Base-by-base conservation (phyloP, 768 basidiomycete species). In the Boletus fagicola region DNA sequence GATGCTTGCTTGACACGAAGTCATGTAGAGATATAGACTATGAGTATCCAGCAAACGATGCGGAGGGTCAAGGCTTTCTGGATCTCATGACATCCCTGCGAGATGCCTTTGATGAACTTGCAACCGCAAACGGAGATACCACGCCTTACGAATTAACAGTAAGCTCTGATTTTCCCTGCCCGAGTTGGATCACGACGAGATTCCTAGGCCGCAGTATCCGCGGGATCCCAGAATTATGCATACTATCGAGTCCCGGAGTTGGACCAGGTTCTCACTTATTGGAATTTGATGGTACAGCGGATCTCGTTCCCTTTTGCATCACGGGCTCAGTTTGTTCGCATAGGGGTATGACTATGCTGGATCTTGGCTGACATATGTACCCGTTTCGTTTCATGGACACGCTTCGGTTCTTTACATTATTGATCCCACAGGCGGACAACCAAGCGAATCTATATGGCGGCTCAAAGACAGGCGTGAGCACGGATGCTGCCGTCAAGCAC, bases 321-420 rank as follows among this genome's bases (percentile, higher is more conserved):
- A 30, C 10, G 39, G 18, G 22, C 51, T 49, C 7, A 63, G 28
- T 26, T 53, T 50, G 5, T 6, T 44, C 18, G 42, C 18, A 59
- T 15, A 87, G 86, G 84, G 84, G 16, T 88, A 88, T 60, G 87
- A 90, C 67, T 91, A 89, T 68, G 81, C 88, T 44, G 90, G 89
- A 1, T 85, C 87, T 1, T 94, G 90, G 90, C 70, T 87, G 33
- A 79, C 76, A n/a, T 84, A 62, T 43, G 73, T 82, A 38, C 76
- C 22, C 75, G 53, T 78, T 79, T 65, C 76, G 13, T 60, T 50
- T 48, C 42, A 20, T 22, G 42, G 43, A 26, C n/a, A 16, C 4
- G 13, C 15, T 13, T 15, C 44, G n/a, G 26, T 28, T 20, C 31
- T 30, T 63, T 36, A 51, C 31, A 5, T 12, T 22, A 11, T 50